Evolutionary conservation across 2,329 filamentous ascomycete genomes (phyloP).

Genomic region (Exophiala oligosperma): DNA sequence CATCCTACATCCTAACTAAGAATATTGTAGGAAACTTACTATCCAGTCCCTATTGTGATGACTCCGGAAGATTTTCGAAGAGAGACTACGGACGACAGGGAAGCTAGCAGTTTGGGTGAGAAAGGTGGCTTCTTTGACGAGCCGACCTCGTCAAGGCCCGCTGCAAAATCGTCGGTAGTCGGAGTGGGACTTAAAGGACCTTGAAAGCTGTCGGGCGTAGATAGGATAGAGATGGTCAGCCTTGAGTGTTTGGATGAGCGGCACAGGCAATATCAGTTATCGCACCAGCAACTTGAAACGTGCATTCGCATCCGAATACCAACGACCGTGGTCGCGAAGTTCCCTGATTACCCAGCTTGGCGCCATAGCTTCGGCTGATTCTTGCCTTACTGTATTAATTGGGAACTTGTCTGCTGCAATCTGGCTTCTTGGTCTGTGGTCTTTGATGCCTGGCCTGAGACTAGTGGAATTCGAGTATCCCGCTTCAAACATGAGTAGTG

Average conservation of each 20-base stretch:
- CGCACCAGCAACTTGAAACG: neutral
- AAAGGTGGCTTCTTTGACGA: constrained; percentile 12
- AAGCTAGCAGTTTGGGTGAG: constrained; percentile 9
- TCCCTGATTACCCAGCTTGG: too few species aligned
- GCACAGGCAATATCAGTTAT: neutral
- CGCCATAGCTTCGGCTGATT: too few species aligned
- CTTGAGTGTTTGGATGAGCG: neutral
- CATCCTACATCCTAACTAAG: constrained; percentile 2
- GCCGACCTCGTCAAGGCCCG: constrained; percentile 6
- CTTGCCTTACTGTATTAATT: too few species aligned
- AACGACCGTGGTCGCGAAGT: too few species aligned
- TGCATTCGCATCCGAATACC: too few species aligned
- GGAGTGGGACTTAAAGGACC: constrained; percentile 2
- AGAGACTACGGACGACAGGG: constrained; percentile 8
- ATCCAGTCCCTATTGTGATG: constrained; percentile 11
- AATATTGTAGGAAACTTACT: constrained; percentile 8
- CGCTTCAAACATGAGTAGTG: too few species aligned
- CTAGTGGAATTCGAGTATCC: too few species aligned
- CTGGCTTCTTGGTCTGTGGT: too few species aligned
- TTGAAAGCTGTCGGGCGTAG: neutral
- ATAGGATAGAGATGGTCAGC: neutral
- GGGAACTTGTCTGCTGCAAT: too few species aligned
- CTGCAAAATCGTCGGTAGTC: constrained; percentile 5
- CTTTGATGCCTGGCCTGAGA: too few species aligned
- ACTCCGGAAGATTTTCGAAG: constrained; percentile 10